Conservation (phyloP, 257 asterid genomes). For the Osmanthus fragrans region DNA sequence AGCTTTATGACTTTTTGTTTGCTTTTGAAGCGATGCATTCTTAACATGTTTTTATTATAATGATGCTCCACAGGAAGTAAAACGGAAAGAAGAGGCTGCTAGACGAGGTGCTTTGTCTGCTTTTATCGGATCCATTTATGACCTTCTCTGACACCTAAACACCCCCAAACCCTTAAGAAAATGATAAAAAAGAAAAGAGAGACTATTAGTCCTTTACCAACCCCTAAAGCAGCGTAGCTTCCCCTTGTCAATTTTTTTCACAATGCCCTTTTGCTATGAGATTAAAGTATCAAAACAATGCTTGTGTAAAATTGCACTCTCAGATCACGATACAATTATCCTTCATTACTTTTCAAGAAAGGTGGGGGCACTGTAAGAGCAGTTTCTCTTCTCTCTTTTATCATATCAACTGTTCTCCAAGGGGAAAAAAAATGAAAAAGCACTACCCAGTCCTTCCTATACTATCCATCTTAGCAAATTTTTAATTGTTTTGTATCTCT, state of each 20-base stretch:
- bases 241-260: neutral
- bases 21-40: neutral
- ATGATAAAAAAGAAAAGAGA: neutral
- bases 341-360: neutral
- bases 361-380: neutral
- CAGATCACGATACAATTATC: neutral
- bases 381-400: neutral
- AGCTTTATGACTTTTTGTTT: conserved; percentile 3
- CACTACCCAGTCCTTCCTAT: neutral
- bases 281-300: neutral
- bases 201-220: neutral
- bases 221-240: neutral
- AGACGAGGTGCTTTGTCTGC: conserved; percentile 62
- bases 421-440: neutral
- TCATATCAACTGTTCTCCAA: neutral
- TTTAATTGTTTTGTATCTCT: neutral
- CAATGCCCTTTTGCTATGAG: neutral
- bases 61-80: conserved; percentile 59
- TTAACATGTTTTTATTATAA: neutral
- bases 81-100: conserved; percentile 79
- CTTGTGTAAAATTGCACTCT: neutral
- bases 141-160: neutral
- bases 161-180: neutral
- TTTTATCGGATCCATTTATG: conserved; percentile 13
- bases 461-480: neutral